Conservation (phyloP, 2,329 filamentous ascomycete species). For the Thyridium curvatum region DNA sequence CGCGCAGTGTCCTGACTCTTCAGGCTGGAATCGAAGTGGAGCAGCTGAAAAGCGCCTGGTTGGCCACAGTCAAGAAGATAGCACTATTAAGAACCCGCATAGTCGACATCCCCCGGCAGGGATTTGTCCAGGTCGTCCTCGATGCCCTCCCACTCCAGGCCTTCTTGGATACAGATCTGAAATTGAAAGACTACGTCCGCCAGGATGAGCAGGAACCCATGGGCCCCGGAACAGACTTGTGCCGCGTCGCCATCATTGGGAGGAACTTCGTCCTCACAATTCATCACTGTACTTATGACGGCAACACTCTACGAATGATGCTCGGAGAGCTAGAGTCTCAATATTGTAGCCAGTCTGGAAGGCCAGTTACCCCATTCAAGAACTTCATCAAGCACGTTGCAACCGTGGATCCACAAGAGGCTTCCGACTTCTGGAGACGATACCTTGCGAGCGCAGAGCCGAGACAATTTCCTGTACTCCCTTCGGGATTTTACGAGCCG, state of each 20-base stretch:
- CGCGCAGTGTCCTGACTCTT: slow-evolving; percentile 7
- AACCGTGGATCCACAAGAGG: too few species aligned
- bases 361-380: too few species aligned
- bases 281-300: slow-evolving; percentile 2
- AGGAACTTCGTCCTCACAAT: slow-evolving; percentile 1
- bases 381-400: too few species aligned
- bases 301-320: not conserved
- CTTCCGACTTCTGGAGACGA: too few species aligned
- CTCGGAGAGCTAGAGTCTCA: too few species aligned
- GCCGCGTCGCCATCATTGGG: slow-evolving; percentile 6
- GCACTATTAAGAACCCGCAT: not conserved
- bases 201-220: slow-evolving; percentile 25
- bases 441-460: too few species aligned
- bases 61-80: not conserved
- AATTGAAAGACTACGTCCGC: too few species aligned
- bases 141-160: slow-evolving; percentile 12
- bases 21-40: not conserved
- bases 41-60: too few species aligned
- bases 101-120: slow-evolving; percentile 1
- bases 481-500: too few species aligned
- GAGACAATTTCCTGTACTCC: too few species aligned
- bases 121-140: slow-evolving; percentile 13
- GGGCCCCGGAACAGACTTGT: slow-evolving; percentile 17
- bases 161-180: too few species aligned
- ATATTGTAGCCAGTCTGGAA: too few species aligned